These are phyloP conservation scores for Saccharomycopsis phalli DNA, from an alignment of 1,139 yeast species.

Conservation along the genomic window DNA sequence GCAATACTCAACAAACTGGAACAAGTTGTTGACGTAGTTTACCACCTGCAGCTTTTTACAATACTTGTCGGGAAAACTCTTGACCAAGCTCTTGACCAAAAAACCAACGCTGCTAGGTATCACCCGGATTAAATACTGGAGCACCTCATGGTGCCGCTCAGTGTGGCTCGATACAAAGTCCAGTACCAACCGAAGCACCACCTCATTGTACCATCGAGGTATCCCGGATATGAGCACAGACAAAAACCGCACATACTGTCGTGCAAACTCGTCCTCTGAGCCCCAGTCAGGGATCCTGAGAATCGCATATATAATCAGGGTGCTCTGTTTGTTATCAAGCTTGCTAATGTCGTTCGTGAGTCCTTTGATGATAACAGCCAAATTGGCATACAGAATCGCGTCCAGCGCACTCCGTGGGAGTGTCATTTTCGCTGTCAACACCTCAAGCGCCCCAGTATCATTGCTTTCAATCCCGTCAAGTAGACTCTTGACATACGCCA, in stretches of 20 bases:
- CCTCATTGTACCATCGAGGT: conserved; percentile 85
- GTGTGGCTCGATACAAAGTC: conserved; percentile 41
- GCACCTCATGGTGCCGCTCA: conserved; percentile 56
- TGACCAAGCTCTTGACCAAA: conserved; percentile 50
- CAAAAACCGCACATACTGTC: conserved; percentile 58
- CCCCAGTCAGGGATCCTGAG: conserved; percentile 54
- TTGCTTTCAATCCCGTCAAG: conserved; percentile 20
- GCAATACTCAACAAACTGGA: conserved; percentile 55
- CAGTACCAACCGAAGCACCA: conserved; percentile 53
- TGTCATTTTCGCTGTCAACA: conserved; percentile 37
- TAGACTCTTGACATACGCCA: not conserved
- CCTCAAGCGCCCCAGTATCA: conserved; percentile 36
- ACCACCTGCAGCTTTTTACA: conserved; percentile 45
- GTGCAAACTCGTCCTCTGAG: conserved; percentile 34
- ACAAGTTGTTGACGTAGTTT: conserved; percentile 58
- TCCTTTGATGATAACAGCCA: conserved; percentile 36
- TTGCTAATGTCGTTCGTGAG: conserved; percentile 45
- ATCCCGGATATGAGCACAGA: conserved; percentile 73
- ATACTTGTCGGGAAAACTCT: conserved; percentile 73
- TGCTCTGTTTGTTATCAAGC: conserved; percentile 38
- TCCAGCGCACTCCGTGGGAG: conserved; percentile 35
- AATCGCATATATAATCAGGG: conserved; percentile 40
- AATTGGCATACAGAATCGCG: conserved; percentile 33
- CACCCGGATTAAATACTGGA: conserved; percentile 53
- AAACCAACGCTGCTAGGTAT: conserved; percentile 75